Conservation (phyloP, 2,329 filamentous ascomycete genomes). For the Monosporascus sp. region DNA sequence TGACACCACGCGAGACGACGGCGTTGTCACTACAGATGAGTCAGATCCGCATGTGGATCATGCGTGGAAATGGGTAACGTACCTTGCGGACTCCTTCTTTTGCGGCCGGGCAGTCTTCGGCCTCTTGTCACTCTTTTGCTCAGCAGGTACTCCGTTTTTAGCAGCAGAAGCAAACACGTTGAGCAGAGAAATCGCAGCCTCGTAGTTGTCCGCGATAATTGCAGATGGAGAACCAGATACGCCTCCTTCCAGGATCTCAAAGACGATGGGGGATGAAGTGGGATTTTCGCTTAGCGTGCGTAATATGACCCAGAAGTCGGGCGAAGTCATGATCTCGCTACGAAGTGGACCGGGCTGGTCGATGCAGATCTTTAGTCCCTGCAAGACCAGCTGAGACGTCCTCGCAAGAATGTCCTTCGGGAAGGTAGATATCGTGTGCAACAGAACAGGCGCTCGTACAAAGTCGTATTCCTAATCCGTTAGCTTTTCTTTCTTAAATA, state of each 20-base stretch:
- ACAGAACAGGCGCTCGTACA: slow-evolving; percentile 82
- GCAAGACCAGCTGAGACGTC: slow-evolving; percentile 69
- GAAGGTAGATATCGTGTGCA: slow-evolving; percentile 88
- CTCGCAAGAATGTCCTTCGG: slow-evolving; percentile 72
- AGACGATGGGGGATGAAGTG: slow-evolving; percentile 72
- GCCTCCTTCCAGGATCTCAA: slow-evolving; percentile 78
- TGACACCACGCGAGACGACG: slow-evolving; percentile 70
- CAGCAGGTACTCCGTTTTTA: slow-evolving; percentile 63
- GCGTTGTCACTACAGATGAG: slow-evolving; percentile 55
- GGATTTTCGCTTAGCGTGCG: slow-evolving; percentile 65
- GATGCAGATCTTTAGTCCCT: slow-evolving; percentile 76
- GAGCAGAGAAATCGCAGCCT: slow-evolving; percentile 75
- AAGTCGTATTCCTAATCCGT: slow-evolving; percentile 73
- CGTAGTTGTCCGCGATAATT: slow-evolving; percentile 93
- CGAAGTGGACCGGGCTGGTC: slow-evolving; percentile 71
- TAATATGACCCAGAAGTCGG: slow-evolving; percentile 93
- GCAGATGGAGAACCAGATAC: slow-evolving; percentile 70
- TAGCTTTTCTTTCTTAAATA: slow-evolving; percentile 8
- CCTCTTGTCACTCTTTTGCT: slow-evolving; percentile 60
- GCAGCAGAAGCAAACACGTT: slow-evolving; percentile 87
- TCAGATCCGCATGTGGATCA: not conserved
- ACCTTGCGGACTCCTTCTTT: slow-evolving; percentile 55
- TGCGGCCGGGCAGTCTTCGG: slow-evolving; percentile 34
- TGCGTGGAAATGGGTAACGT: slow-evolving; percentile 20
- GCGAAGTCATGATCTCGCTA: slow-evolving; percentile 91